phyloP scores from a whole-genome alignment of 495 filamentous ascomycete genomes.

The Aspergillus indologenus region DNA sequence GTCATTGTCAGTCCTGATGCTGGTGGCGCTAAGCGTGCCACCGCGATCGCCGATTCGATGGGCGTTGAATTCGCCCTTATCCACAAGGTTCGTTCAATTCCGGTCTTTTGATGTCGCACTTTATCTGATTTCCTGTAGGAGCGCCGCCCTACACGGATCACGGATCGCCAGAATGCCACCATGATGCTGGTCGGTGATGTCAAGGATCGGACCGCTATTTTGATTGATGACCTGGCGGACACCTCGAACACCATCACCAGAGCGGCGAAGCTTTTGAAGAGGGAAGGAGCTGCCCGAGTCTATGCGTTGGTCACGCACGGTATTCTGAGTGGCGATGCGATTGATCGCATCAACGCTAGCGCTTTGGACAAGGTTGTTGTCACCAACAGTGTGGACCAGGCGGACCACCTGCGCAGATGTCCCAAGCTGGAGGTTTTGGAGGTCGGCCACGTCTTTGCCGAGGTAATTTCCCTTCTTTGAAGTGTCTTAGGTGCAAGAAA shows the following conservation, averaged over 20 bases:
- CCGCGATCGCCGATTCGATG: slow-evolving; percentile 91
- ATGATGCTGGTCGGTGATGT: slow-evolving; percentile 99
- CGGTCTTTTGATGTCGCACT: slow-evolving; percentile 13
- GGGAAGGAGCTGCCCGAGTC: slow-evolving; percentile 82
- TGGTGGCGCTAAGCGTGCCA: slow-evolving; percentile 92
- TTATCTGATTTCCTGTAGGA: slow-evolving; percentile 56
- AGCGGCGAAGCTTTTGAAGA: slow-evolving; percentile 94
- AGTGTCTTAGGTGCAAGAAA: slow-evolving; percentile 9
- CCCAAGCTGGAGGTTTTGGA: slow-evolving; percentile 90
- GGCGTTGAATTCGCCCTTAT: slow-evolving; percentile 94
- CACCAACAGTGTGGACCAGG: slow-evolving; percentile 90
- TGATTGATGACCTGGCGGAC: slow-evolving; percentile 93
- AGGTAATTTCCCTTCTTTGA: slow-evolving; percentile 51
- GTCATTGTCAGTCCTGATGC: slow-evolving; percentile 97
- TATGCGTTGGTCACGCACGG: slow-evolving; percentile 93
- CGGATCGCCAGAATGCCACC: slow-evolving; percentile 89
- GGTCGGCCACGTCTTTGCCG: slow-evolving; percentile 88
- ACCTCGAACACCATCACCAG: slow-evolving; percentile 96
- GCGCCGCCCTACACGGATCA: slow-evolving; percentile 90
- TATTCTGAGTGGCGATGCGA: slow-evolving; percentile 89
- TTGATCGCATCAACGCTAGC: slow-evolving; percentile 87
- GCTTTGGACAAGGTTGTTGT: slow-evolving; percentile 87
- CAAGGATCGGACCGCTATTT: slow-evolving; percentile 71
- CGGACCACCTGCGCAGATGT: slow-evolving; percentile 70
- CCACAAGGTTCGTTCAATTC: slow-evolving; percentile 73